Evolutionary conservation across 140 eudicot species (phyloP), one percentile per base, ranked within the genome.

Genomic region (Erigeron philadelphicus): DNA sequence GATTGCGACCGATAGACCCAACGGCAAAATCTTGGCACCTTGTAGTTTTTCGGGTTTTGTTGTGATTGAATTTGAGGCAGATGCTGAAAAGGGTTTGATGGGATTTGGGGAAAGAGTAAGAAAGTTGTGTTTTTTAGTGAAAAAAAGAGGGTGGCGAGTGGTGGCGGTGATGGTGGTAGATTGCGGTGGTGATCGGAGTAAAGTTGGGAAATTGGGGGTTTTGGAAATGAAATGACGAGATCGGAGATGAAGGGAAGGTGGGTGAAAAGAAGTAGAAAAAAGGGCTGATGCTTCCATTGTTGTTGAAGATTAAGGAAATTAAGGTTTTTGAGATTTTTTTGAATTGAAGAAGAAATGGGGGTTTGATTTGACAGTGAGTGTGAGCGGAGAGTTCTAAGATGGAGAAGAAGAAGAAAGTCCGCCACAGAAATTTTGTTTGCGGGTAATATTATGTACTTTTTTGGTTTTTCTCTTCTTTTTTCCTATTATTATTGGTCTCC

Each of bases 21-120:
- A 67, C 0, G 95, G 97, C 5, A 87, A 45, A 52, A 72, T 44
- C 45, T 90, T 90, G 8, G 95, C 93, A 43, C 89, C 93, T 61
- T 73, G 79, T 11, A 73, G 11, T 31, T 59, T 67, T 25, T 25
- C 57, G 47, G 84, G 59, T 62, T 77, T 67, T 41, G 85, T 56
- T 49, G 67, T 8, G 21, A 60, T 31, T 31, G 65, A 31, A 11
- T 72, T 42, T 41, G n/a, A 31, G 6, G 50, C 58, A 1, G 31
- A 43, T 19, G 66, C 0, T n/a, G 90, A 57, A 5, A 83, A 44
- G 19, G 47, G 68, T 68, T 67, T 71, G 43, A 46, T 15, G 79
- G 83, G 70, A 57, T 67, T 72, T 41, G 73, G 31, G 65, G 19
- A 47, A 17, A 75, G 53, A 54, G 70, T 58, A 67, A 74, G 72